phyloP scores from a whole-genome alignment of 1,139 yeast genomes.

The Spencermartinsiella ligniputridi region DNA sequence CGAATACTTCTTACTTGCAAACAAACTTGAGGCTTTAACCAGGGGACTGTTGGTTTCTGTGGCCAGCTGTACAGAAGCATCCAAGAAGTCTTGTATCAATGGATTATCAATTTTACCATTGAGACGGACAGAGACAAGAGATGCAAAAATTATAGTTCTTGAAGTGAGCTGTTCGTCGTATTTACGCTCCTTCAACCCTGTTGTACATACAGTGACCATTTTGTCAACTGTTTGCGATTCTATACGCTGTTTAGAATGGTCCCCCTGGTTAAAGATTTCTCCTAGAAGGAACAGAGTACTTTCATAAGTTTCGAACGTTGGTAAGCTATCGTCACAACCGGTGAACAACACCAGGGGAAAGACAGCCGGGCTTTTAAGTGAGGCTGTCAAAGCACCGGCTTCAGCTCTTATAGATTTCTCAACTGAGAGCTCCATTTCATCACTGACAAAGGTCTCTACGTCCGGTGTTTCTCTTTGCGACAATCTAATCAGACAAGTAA shows the following conservation, averaged over 20 bases:
- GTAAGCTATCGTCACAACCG: neutral
- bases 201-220: neutral
- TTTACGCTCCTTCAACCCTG: neutral
- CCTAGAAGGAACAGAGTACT: conserved; percentile 11
- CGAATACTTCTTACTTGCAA: conserved; percentile 17
- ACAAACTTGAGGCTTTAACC: conserved; percentile 20
- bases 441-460: conserved; percentile 64
- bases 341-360: conserved; percentile 8
- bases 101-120: conserved; percentile 10
- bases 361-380: conserved; percentile 9
- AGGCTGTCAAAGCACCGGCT: conserved; percentile 16
- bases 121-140: conserved; percentile 17
- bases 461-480: conserved; percentile 37
- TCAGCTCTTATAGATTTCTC: conserved; percentile 19
- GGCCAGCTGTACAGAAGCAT: conserved; percentile 18
- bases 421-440: conserved; percentile 52
- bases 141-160: conserved; percentile 16
- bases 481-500: neutral
- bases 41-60: conserved; percentile 15
- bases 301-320: conserved; percentile 3
- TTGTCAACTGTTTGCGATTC: conserved; percentile 1
- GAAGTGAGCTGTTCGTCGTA: neutral
- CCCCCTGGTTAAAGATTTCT: conserved; percentile 8
- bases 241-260: conserved; percentile 11
- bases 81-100: conserved; percentile 16